phyloP scores from a whole-genome alignment of 1,284 basidiomycete species.

The Apiotrichum veenhuisii region DNA sequence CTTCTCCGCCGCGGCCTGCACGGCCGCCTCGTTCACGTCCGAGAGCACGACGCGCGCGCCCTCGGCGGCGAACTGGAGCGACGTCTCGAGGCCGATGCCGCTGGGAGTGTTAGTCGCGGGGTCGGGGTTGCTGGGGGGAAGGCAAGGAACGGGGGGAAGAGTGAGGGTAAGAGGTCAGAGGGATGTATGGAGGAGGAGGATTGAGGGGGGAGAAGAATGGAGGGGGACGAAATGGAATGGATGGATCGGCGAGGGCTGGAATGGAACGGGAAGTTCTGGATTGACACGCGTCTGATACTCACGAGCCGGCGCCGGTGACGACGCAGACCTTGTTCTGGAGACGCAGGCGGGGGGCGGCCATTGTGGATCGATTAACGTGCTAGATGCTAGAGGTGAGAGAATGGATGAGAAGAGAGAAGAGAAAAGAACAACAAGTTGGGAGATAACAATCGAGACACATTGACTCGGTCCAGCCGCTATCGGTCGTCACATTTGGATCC shows the following conservation, averaged over 20 bases:
- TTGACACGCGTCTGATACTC: no score
- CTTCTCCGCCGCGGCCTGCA: conserved; percentile 64
- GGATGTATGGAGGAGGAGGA: background rate
- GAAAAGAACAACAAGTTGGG: background rate
- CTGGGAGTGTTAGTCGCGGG: conserved; percentile 17
- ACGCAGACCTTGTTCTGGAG: conserved; percentile 47
- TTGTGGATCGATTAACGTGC: conserved; percentile 2
- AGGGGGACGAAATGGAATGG: no score
- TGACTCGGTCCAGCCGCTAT: no score
- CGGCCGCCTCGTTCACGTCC: conserved; percentile 77
- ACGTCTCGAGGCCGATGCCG: conserved; percentile 90
- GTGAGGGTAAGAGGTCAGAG: background rate
- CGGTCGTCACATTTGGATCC: no score
- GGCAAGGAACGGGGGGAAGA: background rate
- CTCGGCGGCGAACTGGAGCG: conserved; percentile 86
- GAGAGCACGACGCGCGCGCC: conserved; percentile 81
- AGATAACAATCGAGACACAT: no score
- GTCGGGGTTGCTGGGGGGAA: background rate
- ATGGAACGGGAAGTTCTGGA: no score
- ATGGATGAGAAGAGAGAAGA: background rate
- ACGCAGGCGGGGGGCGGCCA: conserved; percentile 31
- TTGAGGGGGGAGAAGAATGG: no score
- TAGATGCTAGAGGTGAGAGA: background rate
- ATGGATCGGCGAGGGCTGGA: no score
- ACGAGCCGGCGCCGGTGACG: conserved; percentile 52